Evolutionary conservation across 306 rosid species (phyloP), one percentile per base, ranked within the genome.

Genomic region (Vicia faba): DNA sequence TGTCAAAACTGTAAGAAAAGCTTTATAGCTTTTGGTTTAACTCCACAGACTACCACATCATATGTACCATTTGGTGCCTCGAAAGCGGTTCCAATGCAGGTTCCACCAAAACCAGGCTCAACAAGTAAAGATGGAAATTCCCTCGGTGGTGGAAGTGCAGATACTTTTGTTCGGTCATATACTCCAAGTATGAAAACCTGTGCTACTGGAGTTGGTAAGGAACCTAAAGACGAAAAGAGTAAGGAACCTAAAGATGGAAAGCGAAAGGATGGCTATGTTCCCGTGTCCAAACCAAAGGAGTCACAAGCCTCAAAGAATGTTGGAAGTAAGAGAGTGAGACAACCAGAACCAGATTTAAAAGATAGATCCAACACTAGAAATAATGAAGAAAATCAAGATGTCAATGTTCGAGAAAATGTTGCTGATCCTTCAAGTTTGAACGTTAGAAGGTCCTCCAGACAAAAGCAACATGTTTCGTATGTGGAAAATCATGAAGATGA

Each of bases 361-460:
- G 82, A 61, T 75, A 79, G 76, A 29, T 70, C 33, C 61, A 79
- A 73, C 3, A 3, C 71, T 61, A 74, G 54, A 65, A 39, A 61
- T 46, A 51, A 38, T 71, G 45, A 33, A 16, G 75, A 11, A 39
- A 18, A 54, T 56, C 57, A 64, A 62, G 75, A 55, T 69, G 72
- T 53, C 15, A 18, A 77, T 71, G 20, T 41, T 51, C 67, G 13
- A 45, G 78, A 75, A 79, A 75, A 81, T 56, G 68, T 9, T 43
- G 51, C 14, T 39, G 75, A 76, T 54, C 64, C 82, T 77, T 79
- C 85, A 39, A 75, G 61, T 28, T 57, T 23, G 53, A 46, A 69
- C 56, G 66, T 20, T 5, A 77, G 91, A 77, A 87, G 86, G 80
- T 85, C 95, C 62, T 72, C 91, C 33, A 83, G 95, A 78, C 70